These are phyloP conservation scores for Rhododendron henanense DNA, from an alignment of 148 eudicot species.

Conservation along the genomic window DNA sequence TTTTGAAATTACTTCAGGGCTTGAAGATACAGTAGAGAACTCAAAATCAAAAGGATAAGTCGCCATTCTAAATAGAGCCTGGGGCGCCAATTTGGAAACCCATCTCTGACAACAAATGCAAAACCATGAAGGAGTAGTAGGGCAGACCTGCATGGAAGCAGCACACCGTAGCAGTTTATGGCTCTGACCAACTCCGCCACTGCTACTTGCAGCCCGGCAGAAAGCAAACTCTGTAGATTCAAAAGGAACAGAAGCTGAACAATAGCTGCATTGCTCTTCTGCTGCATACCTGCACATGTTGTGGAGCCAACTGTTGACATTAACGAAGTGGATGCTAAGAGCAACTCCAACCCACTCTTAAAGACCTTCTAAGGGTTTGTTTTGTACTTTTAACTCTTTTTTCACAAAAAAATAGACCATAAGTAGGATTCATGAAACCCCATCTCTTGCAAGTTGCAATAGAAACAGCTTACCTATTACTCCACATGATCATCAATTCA, in stretches of 20 bases:
- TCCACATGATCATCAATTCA: not conserved
- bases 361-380: not conserved
- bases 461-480: not conserved
- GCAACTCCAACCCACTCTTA: not conserved
- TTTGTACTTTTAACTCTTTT: not conserved
- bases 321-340: not conserved
- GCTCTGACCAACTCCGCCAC: conserved; percentile 25
- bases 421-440: not conserved
- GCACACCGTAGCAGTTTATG: conserved; percentile 70
- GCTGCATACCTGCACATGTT: conserved; percentile 22
- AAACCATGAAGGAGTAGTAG: conserved; percentile 66
- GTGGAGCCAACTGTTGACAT: conserved; percentile 30
- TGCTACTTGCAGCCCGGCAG: conserved; percentile 40
- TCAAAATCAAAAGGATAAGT: conserved; percentile 35
- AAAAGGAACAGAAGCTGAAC: conserved; percentile 61
- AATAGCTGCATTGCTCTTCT: conserved; percentile 61
- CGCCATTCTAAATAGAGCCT: conserved; percentile 41
- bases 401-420: not conserved
- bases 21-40: conserved; percentile 17
- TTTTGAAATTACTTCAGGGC: conserved; percentile 18
- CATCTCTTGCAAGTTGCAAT: not conserved
- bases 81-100: conserved; percentile 52
- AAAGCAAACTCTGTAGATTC: conserved; percentile 60
- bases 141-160: conserved; percentile 71
- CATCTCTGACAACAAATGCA: conserved; percentile 72